These are phyloP conservation scores for Hypomontagnella monticulosa DNA, from an alignment of 495 filamentous ascomycete genomes.

Conservation along the genomic window DNA sequence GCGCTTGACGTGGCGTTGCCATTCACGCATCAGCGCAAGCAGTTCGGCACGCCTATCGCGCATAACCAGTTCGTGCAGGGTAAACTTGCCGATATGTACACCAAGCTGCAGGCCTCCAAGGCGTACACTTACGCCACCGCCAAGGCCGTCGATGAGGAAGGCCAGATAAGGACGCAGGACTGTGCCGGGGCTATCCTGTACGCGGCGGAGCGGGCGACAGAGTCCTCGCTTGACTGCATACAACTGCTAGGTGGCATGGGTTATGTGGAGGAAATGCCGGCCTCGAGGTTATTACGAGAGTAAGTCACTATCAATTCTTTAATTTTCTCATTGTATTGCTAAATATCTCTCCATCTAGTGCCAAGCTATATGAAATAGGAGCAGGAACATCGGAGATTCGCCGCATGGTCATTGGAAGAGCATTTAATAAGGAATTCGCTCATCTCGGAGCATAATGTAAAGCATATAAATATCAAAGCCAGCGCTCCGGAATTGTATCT, in stretches of 20 bases:
- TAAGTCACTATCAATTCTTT: conserved; percentile 39
- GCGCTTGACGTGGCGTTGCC: conserved; percentile 87
- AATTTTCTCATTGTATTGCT: conserved; percentile 17
- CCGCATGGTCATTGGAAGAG: conserved; percentile 92
- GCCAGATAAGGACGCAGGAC: conserved; percentile 80
- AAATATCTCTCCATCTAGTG: conserved; percentile 41
- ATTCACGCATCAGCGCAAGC: conserved; percentile 87
- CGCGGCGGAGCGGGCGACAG: conserved; percentile 91
- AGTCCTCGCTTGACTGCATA: conserved; percentile 88
- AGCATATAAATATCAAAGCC: conserved; percentile 22
- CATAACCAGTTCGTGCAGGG: conserved; percentile 95
- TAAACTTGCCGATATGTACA: conserved; percentile 97
- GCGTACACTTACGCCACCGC: conserved; percentile 84
- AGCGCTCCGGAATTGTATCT: conserved; percentile 13
- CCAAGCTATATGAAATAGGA: conserved; percentile 92
- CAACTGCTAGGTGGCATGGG: conserved; percentile 96
- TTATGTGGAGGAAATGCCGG: conserved; percentile 94
- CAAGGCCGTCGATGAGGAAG: conserved; percentile 76
- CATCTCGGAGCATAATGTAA: conserved; percentile 45
- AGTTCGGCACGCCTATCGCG: conserved; percentile 88
- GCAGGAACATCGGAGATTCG: conserved; percentile 95
- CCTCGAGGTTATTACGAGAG: conserved; percentile 85
- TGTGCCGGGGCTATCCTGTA: conserved; percentile 95
- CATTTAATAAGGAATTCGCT: conserved; percentile 90
- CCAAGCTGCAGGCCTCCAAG: conserved; percentile 81